These are phyloP conservation scores for Penicillium crustosum DNA, from an alignment of 2,329 filamentous ascomycete genomes.

Conservation along the genomic window DNA sequence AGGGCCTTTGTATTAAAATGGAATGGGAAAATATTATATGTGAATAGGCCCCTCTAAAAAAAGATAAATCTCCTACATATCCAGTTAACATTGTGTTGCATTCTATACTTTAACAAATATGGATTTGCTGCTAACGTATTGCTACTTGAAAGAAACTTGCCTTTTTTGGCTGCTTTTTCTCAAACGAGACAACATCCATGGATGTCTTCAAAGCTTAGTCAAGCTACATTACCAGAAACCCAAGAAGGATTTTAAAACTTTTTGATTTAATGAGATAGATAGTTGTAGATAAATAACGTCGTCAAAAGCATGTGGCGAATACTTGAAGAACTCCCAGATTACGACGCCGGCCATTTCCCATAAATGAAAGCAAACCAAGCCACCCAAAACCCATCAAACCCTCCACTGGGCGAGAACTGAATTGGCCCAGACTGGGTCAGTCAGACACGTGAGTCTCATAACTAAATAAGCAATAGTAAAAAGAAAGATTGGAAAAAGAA, in stretches of 20 bases:
- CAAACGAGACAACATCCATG: not conserved
- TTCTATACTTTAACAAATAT: too few species aligned
- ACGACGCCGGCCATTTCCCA: conserved; percentile 6
- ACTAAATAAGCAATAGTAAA: conserved; percentile 23
- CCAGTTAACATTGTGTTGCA: too few species aligned
- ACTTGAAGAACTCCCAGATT: conserved; percentile 5
- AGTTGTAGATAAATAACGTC: conserved; percentile 6
- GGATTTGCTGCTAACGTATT: too few species aligned
- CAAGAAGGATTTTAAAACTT: not conserved
- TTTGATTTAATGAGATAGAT: conserved; percentile 1
- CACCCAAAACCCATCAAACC: conserved; percentile 17
- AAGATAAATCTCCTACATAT: too few species aligned
- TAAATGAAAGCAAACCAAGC: not conserved
- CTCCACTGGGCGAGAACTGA: conserved; percentile 16
- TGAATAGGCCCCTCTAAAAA: too few species aligned
- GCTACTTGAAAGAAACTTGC: too few species aligned
- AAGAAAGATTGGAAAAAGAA: conserved; percentile 5
- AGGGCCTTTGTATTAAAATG: too few species aligned
- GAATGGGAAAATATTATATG: too few species aligned
- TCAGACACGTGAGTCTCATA: conserved; percentile 18
- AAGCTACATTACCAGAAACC: not conserved
- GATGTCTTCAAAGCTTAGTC: not conserved
- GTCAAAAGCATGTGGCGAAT: not conserved
- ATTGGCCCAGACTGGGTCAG: conserved; percentile 22
- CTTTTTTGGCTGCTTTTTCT: not conserved